Percentiles rank a stretch among this genome's conserved stretches.
Evolutionary conservation across 2,329 filamentous ascomycete species (phyloP).

Genomic region (Stagonosporopsis chrysanthemi): DNA sequence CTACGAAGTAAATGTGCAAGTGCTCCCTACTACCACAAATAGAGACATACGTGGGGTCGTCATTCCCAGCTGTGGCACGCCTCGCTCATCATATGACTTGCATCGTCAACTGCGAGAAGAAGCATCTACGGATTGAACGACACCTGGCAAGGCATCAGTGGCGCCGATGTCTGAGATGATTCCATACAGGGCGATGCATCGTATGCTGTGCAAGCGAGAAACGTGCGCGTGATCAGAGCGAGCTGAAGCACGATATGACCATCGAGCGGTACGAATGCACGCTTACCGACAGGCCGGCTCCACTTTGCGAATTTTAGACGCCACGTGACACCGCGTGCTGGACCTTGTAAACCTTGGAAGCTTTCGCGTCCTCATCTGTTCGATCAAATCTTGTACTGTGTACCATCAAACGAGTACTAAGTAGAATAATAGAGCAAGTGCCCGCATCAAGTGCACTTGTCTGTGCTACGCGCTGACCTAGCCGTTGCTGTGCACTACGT

Average conservation of each 20-base stretch:
- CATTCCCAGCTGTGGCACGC: background rate
- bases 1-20: background rate
- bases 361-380: background rate
- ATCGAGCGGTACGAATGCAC: background rate
- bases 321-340: constrained; percentile 11
- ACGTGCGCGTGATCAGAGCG: constrained; percentile 9
- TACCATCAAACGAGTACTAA: background rate
- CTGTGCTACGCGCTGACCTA: background rate
- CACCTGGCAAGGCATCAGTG: background rate
- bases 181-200: background rate
- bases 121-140: background rate
- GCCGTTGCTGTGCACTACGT: constrained; percentile 6
- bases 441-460: background rate
- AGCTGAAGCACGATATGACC: constrained; percentile 1
- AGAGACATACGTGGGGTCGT: background rate
- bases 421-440: background rate
- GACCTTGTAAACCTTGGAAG: background rate
- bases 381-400: background rate
- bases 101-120: background rate
- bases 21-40: background rate
- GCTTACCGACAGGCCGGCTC: constrained; percentile 2
- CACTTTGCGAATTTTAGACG: background rate
- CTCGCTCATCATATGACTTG: background rate
- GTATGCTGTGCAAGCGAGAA: constrained; percentile 2
- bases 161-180: background rate